Evolutionary conservation across 2,329 filamentous ascomycete species (phyloP), one percentile per base, ranked within the genome.

Genomic region (Mollisiaceae sp.): DNA sequence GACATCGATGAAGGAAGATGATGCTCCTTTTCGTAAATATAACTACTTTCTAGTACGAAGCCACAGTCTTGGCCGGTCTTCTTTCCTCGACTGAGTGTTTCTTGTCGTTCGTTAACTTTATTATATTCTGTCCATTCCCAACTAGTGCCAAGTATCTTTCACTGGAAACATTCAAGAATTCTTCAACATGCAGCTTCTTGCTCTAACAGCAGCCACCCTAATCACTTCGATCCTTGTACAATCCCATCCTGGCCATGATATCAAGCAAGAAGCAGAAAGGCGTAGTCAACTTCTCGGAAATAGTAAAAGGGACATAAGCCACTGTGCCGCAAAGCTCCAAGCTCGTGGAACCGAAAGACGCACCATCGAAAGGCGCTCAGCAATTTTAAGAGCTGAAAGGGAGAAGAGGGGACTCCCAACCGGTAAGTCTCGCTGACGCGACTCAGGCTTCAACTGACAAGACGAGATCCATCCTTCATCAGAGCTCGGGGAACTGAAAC

Each of bases 211-310:
- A 38, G 54, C 43, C 15, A 59, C 38, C 47, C 52, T 58, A 41
- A 22, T 63, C 38, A 43, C 24, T 56, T 52, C 35, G n/a, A 18
- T 43, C 18, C 12, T 58, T 14, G 63, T 67, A 39, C 27, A 77
- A 50, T 77, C 79, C 24, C 79, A 81, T 52, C 79, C 79, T 0
- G 78, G 78, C 32, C 74, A 79, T 54, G 75, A 80, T 61, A 63
- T 76, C 41, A 69, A 68, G 27, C 67, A 72, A 43, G 78, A 79
- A 54, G 72, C 78, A 47, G 71, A 69, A 54, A 71, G 77, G 66
- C 78, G 78, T 47, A 70, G 69, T 50, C 24, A 54, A 22, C 72
- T 73, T 18, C 78, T 78, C 65, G 58, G 72, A 55, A 71, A 69
- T 50, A 74, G 72, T 66, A 77, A 76, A 67, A 72, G 76, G 22